These are phyloP conservation scores for Solanum peruvianum DNA, from an alignment of 257 asterid species.

Conservation along the genomic window DNA sequence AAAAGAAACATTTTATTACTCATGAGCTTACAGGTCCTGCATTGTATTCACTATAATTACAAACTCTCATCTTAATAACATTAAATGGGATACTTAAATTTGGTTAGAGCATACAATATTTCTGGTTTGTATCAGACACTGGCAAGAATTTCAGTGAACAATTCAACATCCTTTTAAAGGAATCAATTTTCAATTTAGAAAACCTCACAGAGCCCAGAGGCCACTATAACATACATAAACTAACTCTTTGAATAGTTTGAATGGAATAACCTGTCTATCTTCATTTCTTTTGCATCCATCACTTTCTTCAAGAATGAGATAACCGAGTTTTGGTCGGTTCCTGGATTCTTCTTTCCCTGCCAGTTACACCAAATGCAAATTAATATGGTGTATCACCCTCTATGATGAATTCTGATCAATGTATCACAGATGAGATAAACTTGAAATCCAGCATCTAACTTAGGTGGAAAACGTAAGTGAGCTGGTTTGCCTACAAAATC, in stretches of 20 bases:
- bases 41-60: not conserved
- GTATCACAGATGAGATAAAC: not conserved
- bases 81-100: not conserved
- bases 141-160: not conserved
- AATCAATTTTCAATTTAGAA: not conserved
- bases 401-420: not conserved
- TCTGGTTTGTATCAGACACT: not conserved
- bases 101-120: not conserved
- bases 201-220: not conserved
- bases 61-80: not conserved
- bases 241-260: not conserved
- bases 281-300: conserved; percentile 70
- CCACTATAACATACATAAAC: not conserved
- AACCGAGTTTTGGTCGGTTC: conserved; percentile 61
- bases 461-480: not conserved
- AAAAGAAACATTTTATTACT: not conserved
- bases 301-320: conserved; percentile 64
- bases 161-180: not conserved
- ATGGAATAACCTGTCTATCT: conserved; percentile 56
- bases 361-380: not conserved
- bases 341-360: conserved; percentile 94
- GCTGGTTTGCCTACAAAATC: not conserved
- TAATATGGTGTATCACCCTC: not conserved
- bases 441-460: not conserved
- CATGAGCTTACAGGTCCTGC: not conserved